Evolutionary conservation across 371 early-diverging fungal genomes (phyloP).

Genomic region (Saksenaea vasiformis): DNA sequence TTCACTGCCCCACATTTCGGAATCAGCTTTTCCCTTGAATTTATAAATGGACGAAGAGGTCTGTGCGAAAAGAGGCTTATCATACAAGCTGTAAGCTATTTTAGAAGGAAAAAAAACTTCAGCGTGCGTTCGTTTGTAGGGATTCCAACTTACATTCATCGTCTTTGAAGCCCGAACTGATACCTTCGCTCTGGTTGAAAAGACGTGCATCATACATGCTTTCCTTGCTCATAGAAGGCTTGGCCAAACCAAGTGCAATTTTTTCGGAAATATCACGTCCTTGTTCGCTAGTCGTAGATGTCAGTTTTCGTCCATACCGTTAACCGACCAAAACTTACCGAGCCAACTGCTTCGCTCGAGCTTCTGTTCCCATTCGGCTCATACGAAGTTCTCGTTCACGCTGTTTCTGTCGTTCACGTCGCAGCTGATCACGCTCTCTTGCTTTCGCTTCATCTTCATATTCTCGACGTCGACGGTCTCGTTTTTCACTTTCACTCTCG

Average conservation of each 20-base stretch:
- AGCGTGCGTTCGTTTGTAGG: not conserved
- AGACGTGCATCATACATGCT: slow-evolving; percentile 92
- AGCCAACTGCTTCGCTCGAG: slow-evolving; percentile 80
- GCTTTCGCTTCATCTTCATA: slow-evolving; percentile 58
- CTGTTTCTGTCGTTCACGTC: slow-evolving; percentile 82
- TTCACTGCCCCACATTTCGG: slow-evolving; percentile 65
- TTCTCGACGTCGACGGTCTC: slow-evolving; percentile 21
- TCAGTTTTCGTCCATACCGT: not conserved
- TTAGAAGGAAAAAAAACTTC: not conserved
- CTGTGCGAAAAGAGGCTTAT: slow-evolving; percentile 87
- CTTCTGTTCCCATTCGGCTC: slow-evolving; percentile 90
- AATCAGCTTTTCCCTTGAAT: slow-evolving; percentile 71
- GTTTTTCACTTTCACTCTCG: slow-evolving; percentile 21
- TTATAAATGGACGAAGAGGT: slow-evolving; percentile 78
- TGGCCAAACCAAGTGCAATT: slow-evolving; percentile 94
- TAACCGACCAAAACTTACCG: slow-evolving; percentile 40
- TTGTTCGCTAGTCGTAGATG: slow-evolving; percentile 44
- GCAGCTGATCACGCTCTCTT: slow-evolving; percentile 86
- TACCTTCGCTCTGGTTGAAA: slow-evolving; percentile 89
- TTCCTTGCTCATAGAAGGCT: slow-evolving; percentile 86
- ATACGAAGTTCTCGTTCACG: slow-evolving; percentile 87
- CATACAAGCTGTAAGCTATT: slow-evolving; percentile 78
- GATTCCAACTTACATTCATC: slow-evolving; percentile 67
- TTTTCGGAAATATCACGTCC: slow-evolving; percentile 97
- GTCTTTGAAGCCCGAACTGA: slow-evolving; percentile 85